Evolutionary conservation across 2,329 filamentous ascomycete genomes (phyloP).

Genomic region (Calonectria multiphialidica): DNA sequence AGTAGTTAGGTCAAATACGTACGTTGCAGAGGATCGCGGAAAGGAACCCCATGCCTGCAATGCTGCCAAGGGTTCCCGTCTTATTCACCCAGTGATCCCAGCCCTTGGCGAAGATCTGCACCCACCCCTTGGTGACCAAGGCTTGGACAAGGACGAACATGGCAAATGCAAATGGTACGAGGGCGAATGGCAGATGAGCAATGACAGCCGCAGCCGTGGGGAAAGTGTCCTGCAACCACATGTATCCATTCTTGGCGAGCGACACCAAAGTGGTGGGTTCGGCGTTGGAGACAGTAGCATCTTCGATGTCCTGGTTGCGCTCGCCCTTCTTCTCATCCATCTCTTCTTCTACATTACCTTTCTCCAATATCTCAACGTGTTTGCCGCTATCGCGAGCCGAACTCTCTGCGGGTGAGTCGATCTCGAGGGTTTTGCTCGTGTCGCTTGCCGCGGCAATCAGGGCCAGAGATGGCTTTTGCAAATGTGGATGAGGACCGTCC

Average conservation of each 20-base stretch:
- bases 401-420: background rate
- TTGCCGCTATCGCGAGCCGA: background rate
- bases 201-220: conserved; percentile 76
- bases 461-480: background rate
- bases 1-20: conserved; percentile 49
- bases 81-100: conserved; percentile 80
- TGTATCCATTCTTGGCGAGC: conserved; percentile 56
- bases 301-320: background rate
- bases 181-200: conserved; percentile 73
- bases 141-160: conserved; percentile 84
- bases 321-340: background rate
- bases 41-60: conserved; percentile 80
- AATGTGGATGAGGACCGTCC: background rate
- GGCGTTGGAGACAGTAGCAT: background rate
- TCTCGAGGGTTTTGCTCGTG: background rate
- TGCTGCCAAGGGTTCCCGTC: conserved; percentile 75
- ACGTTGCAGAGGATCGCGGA: conserved; percentile 80
- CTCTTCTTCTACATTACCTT: background rate
- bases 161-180: conserved; percentile 78
- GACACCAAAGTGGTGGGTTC: conserved; percentile 64
- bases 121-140: conserved; percentile 80
- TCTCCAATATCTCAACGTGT: background rate
- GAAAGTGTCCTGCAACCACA: conserved; percentile 78
- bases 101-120: conserved; percentile 77
- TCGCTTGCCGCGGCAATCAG: background rate